Base-by-base conservation (phyloP, 768 basidiomycete genomes). In the Lentinula detonsa region DNA sequence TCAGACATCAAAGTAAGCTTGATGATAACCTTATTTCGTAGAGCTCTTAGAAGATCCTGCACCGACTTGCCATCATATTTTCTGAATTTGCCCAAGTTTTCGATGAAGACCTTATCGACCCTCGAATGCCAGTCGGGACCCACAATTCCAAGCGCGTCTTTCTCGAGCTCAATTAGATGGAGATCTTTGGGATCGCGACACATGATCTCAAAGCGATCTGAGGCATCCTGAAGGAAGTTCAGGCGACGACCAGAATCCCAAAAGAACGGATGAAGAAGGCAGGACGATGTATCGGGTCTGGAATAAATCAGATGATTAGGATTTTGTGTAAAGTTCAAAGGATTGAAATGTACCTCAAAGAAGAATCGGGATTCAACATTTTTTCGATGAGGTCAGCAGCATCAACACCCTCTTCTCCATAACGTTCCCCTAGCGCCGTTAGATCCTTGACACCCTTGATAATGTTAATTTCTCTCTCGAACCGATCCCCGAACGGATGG, bases 201-300 rank as follows among this genome's bases (percentile, higher is more conserved):
- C 93, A 98, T 96, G 70, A 95, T 95, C 73, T 98, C 97, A 72
- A 98, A 99, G 4, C 95, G 85, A 73, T 98, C 96, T 0, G 95
- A 97, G 0, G 95, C 93, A 64, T 98, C 97, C 73, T 96, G 95
- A n/a, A 99, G 78, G 81, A 99, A 99, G 55, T 83, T 86, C 4
- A 99, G 76, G 45, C 96, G 83, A 60, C 90, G 85, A 7, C 82
- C 87, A 0, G 95, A 76, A 59, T 94, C 88, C 97, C 97, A 99
- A 78, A 98, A 99, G 80, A 91, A 96, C 0, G 97, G 97, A 75
- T 98, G 96, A 21, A 90, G 76, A 18, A 98, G 79, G 72, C 90
- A 91, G n/a, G 84, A 85, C 11, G 83, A 85, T 6, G 95, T 96
- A 65, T 95, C 89, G 1, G 95, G 97, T 68, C 96, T 93, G 67